A percentile compares a stretch with the other conserved stretches of the same genome.
Evolutionary conservation across 192 early-diverging fungal species (phyloP).

Genomic region (Coemansia sp.): DNA sequence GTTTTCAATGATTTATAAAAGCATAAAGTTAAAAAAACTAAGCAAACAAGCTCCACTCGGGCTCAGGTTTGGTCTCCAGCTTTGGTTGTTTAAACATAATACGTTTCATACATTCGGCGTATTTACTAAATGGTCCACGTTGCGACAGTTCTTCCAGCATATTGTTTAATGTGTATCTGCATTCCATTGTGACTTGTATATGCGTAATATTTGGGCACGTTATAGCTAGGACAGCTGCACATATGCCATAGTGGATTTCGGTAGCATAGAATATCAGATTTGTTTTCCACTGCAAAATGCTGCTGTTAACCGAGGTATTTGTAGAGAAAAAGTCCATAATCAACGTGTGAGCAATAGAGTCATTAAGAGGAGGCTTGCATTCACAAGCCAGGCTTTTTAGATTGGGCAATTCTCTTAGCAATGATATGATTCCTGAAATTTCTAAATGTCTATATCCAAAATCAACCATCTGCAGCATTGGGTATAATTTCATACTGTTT

Average conservation of each 20-base stretch:
- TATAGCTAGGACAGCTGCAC: background rate
- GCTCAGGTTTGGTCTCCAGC: background rate
- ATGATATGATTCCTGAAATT: background rate
- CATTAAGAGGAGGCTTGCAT: background rate
- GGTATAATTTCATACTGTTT: background rate
- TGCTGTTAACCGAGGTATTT: background rate
- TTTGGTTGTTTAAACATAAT: background rate
- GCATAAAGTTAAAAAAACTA: background rate
- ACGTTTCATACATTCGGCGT: background rate
- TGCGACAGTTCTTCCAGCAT: background rate
- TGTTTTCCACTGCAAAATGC: background rate
- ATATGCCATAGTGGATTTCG: background rate
- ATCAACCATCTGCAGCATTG: background rate
- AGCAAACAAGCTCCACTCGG: slow-evolving; percentile 3
- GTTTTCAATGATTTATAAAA: background rate
- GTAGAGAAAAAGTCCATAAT: no score
- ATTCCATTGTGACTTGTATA: background rate
- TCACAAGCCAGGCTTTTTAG: background rate
- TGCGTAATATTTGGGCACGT: background rate
- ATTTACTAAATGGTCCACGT: background rate
- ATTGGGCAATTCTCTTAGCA: background rate
- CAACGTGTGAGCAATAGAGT: no score
- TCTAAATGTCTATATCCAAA: background rate
- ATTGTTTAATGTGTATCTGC: background rate
- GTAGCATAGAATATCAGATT: background rate